Evolutionary conservation across 306 rosid genomes (phyloP).

Genomic region (Rosa lucieae): DNA sequence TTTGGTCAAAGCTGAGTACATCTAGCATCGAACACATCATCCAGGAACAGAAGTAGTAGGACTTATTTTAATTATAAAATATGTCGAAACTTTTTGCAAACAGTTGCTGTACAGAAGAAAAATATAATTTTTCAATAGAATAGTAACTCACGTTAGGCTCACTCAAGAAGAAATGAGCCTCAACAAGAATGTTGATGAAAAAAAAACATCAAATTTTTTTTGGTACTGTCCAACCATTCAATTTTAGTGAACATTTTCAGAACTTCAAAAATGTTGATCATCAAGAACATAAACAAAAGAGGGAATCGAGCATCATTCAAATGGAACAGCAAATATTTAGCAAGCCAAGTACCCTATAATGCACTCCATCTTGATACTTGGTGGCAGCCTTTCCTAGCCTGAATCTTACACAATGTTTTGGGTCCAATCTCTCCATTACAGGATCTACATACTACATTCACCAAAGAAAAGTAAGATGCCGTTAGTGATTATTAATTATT

Average conservation of each 20-base stretch:
- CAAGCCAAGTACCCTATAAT: slow-evolving; percentile 70
- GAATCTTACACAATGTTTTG: slow-evolving; percentile 78
- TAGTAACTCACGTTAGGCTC: neutral
- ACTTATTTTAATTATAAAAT: neutral
- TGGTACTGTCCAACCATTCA: neutral
- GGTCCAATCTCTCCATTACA: slow-evolving; percentile 82
- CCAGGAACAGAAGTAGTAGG: neutral
- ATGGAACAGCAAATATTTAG: slow-evolving; percentile 16
- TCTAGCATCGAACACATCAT: neutral
- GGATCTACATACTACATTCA: slow-evolving; percentile 88
- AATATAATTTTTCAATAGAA: neutral
- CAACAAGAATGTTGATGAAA: neutral
- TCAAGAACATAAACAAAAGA: neutral
- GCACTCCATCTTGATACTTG: slow-evolving; percentile 85
- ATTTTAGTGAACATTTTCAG: neutral
- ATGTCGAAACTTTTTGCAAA: neutral
- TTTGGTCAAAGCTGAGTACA: too few species aligned
- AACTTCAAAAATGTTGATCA: neutral
- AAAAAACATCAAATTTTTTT: neutral
- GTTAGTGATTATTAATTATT: slow-evolving; percentile 7
- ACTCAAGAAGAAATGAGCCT: neutral
- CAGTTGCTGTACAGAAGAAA: neutral
- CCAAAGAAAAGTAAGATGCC: slow-evolving; percentile 26
- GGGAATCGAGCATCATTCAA: slow-evolving; percentile 3
- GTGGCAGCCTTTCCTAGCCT: slow-evolving; percentile 92